Evolutionary conservation across 192 early-diverging fungal genomes (phyloP).

Genomic region (Entomortierella lignicola): DNA sequence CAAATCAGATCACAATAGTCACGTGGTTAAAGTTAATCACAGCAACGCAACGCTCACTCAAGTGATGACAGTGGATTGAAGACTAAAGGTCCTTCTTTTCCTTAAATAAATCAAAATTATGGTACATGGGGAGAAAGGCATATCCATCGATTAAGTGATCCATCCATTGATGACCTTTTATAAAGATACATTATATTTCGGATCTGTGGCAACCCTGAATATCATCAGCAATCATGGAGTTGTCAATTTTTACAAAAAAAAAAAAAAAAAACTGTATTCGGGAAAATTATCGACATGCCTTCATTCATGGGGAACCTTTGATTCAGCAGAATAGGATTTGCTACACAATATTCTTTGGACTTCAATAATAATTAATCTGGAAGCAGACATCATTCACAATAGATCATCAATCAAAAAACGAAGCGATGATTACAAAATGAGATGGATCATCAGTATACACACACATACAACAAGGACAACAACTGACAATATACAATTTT

Average conservation of each 20-base stretch:
- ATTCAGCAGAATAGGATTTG: too few relatives aligned
- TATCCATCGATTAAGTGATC: conserved; percentile 10
- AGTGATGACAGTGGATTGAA: background rate
- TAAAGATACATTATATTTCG: background rate
- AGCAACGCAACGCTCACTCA: background rate
- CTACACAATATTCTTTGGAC: background rate
- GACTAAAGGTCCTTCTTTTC: background rate
- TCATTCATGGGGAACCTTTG: conserved; percentile 20
- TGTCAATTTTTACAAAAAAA: background rate
- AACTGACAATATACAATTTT: background rate
- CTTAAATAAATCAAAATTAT: conserved; percentile 2
- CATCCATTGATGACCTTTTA: conserved; percentile 7
- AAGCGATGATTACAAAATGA: background rate
- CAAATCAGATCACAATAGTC: too few relatives aligned
- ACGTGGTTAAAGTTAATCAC: too few relatives aligned
- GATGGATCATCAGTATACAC: background rate
- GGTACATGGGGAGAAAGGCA: background rate
- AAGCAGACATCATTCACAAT: conserved; percentile 1
- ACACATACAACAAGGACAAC: background rate
- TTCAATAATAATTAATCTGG: background rate
- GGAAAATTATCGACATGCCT: background rate
- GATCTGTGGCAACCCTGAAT: background rate
- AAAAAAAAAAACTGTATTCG: too few relatives aligned
- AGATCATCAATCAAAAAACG: background rate
- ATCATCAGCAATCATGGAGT: background rate